These are phyloP conservation scores for Globisporangium lucens DNA, from an alignment of 352 stramenopile genomes.

Conservation along the genomic window DNA sequence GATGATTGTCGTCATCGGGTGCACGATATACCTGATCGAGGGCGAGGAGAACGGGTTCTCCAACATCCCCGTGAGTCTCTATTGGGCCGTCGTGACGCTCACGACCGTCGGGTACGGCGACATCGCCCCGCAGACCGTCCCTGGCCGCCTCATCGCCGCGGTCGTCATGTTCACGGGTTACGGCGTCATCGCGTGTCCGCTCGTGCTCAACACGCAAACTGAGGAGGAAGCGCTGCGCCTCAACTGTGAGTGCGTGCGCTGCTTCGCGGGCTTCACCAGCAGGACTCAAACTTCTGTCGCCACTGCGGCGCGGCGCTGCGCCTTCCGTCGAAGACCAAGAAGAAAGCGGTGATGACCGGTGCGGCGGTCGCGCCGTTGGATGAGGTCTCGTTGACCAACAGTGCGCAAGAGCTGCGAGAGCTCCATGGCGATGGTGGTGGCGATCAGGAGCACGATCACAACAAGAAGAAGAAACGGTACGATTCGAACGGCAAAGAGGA, in stretches of 20 bases:
- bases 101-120: constrained; percentile 57
- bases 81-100: constrained; percentile 53
- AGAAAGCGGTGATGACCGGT: constrained; percentile 6
- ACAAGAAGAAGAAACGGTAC: background rate
- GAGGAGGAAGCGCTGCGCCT: constrained; percentile 33
- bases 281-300: constrained; percentile 49
- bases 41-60: constrained; percentile 73
- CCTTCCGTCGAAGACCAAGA: constrained; percentile 26
- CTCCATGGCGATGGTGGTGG: background rate
- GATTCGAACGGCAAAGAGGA: constrained; percentile 2
- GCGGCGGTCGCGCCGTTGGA: background rate
- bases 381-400: constrained; percentile 4
- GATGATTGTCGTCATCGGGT: constrained; percentile 80
- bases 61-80: constrained; percentile 54
- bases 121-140: constrained; percentile 45
- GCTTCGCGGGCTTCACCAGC: constrained; percentile 46
- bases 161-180: constrained; percentile 56
- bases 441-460: background rate
- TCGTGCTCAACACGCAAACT: constrained; percentile 39
- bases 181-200: constrained; percentile 45
- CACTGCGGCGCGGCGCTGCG: constrained; percentile 37
- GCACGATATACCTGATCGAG: constrained; percentile 84
- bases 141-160: constrained; percentile 41
- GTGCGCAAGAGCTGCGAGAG: background rate
- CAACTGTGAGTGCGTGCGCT: constrained; percentile 37